Evolutionary conservation across 345 rosid species (phyloP).

Genomic region (Linum trigynum): DNA sequence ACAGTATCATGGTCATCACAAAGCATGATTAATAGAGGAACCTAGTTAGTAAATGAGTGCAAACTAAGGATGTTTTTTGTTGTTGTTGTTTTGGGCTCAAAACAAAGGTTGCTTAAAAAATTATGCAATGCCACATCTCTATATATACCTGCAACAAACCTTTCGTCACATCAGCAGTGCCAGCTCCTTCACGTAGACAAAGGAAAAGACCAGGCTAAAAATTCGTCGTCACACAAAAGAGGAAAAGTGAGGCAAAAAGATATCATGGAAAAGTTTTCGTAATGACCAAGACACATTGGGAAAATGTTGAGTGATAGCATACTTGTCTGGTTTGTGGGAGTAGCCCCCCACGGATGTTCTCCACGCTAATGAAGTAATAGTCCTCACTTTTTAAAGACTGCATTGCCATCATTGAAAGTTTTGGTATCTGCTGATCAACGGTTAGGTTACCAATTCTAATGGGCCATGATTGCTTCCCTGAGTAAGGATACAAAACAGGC

Average conservation of each 20-base stretch:
- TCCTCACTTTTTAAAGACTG: conserved; percentile 32
- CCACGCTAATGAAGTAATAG: conserved; percentile 44
- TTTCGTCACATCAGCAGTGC: conserved; percentile 30
- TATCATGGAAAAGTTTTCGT: not conserved
- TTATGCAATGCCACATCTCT: not conserved
- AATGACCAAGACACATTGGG: not conserved
- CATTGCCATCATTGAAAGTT: conserved; percentile 39
- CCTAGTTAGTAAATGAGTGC: not conserved
- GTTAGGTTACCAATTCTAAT: conserved; percentile 50
- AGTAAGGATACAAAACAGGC: conserved; percentile 5
- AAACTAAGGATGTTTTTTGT: not conserved
- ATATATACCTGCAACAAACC: conserved; percentile 52
- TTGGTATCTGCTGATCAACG: conserved; percentile 27
- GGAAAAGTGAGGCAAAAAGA: conserved; percentile 4
- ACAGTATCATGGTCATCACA: not conserved
- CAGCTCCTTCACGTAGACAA: conserved; percentile 50
- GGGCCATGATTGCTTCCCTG: conserved; percentile 44
- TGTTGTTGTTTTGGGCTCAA: conserved; percentile 2
- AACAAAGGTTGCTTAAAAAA: not conserved
- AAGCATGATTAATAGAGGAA: not conserved
- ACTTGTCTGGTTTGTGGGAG: conserved; percentile 25
- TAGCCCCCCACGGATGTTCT: conserved; percentile 22
- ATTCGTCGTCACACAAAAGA: conserved; percentile 7
- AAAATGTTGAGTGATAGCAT: conserved; percentile 4
- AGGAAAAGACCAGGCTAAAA: conserved; percentile 40